These are phyloP conservation scores for Fragosphaeria purpurea DNA, from an alignment of 2,329 filamentous ascomycete genomes.

Conservation along the genomic window DNA sequence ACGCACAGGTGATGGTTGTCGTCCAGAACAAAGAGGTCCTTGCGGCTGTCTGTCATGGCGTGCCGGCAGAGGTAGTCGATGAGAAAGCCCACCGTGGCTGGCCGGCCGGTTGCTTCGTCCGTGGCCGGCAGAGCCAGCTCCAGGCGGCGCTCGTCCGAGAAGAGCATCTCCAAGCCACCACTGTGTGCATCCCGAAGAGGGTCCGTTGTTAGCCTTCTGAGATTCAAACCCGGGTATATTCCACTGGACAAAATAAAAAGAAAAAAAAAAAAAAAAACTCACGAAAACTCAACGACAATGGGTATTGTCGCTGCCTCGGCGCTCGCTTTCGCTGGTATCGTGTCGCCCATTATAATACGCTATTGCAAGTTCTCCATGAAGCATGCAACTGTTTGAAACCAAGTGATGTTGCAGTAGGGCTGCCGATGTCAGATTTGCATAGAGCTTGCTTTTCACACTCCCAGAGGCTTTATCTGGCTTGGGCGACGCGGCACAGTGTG, in stretches of 20 bases:
- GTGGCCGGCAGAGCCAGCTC: constrained; percentile 55
- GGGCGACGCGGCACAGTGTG: neutral
- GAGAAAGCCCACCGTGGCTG: constrained; percentile 63
- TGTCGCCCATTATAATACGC: neutral
- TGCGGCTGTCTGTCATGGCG: constrained; percentile 74
- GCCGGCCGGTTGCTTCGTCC: constrained; percentile 43
- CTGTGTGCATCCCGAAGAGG: constrained; percentile 30
- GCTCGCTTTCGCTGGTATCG: constrained; percentile 5
- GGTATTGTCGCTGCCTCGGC: constrained; percentile 15
- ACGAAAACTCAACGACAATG: constrained; percentile 53
- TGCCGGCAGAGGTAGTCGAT: constrained; percentile 70
- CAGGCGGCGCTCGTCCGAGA: constrained; percentile 71
- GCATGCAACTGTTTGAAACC: too few relatives aligned
- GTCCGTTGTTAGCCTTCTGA: neutral
- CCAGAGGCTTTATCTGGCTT: too few relatives aligned
- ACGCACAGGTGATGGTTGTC: constrained; percentile 77
- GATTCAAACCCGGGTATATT: neutral
- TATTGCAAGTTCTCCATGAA: too few relatives aligned
- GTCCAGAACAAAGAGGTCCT: constrained; percentile 83
- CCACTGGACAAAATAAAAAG: neutral
- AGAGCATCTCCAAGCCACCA: constrained; percentile 89
- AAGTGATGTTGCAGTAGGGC: too few relatives aligned
- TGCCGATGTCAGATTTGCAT: too few relatives aligned
- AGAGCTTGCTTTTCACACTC: too few relatives aligned
- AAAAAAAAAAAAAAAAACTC: constrained; percentile 17